A percentile compares a stretch with the other conserved stretches of the same genome.
These are phyloP conservation scores for Pyrenophora teres DNA, from an alignment of 2,329 filamentous ascomycete genomes.

Conservation along the genomic window DNA sequence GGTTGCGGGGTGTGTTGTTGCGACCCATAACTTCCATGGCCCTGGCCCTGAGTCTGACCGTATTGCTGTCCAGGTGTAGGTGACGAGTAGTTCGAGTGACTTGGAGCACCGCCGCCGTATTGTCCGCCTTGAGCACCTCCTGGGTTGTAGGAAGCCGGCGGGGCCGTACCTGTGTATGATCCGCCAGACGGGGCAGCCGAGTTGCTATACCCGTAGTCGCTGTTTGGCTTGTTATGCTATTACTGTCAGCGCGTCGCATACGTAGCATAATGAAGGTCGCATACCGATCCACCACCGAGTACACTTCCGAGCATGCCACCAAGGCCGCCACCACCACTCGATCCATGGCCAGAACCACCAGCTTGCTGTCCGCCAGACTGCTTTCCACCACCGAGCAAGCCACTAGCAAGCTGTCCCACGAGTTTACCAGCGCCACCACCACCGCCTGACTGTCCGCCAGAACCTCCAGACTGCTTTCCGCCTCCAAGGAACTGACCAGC, in stretches of 20 bases:
- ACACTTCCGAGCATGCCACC: conserved; percentile 41
- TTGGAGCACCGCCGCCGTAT: conserved; percentile 26
- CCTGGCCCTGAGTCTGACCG: conserved; percentile 17
- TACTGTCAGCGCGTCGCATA: conserved; percentile 7
- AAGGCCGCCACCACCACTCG: conserved; percentile 24
- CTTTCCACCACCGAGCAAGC: conserved; percentile 47
- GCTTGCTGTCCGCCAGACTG: conserved; percentile 48
- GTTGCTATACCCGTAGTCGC: conserved; percentile 63
- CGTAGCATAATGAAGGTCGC: conserved; percentile 7
- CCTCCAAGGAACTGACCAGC: conserved; percentile 54
- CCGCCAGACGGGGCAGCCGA: conserved; percentile 54
- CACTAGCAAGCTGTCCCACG: conserved; percentile 62
- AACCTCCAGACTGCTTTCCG: conserved; percentile 35
- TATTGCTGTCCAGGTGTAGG: conserved; percentile 26
- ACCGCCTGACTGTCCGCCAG: conserved; percentile 35
- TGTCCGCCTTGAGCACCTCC: conserved; percentile 27
- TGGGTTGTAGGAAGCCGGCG: conserved; percentile 64
- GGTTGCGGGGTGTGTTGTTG: conserved; percentile 17
- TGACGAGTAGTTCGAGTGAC: conserved; percentile 26
- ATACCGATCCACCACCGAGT: conserved; percentile 45
- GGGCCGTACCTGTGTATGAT: conserved; percentile 66
- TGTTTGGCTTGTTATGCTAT: conserved; percentile 44
- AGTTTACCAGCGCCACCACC: conserved; percentile 46
- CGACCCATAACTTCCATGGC: conserved; percentile 15
- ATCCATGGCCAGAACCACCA: conserved; percentile 50